Evolutionary conservation across 805 yeast genomes (phyloP), one percentile per base, ranked within the genome.

Genomic region (Myxozyma geophila): DNA sequence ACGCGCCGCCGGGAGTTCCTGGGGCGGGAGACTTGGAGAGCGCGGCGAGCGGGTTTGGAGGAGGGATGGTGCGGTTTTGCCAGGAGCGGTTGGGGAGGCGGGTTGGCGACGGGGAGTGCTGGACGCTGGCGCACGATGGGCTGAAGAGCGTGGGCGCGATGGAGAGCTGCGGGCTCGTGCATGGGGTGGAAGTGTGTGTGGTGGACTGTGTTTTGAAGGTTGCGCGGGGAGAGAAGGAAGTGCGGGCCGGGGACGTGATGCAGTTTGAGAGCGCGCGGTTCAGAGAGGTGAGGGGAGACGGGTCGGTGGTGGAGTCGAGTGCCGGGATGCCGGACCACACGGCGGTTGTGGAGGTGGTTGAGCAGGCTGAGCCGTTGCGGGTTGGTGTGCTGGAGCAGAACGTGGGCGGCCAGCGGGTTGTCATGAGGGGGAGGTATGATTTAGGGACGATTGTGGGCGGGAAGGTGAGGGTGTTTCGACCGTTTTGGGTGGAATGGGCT

Each of bases 1-100:
- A 74, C 58, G 78, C 80, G 3, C 82, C 83, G 19, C 84, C 84
- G 2, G 13, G n/a, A 12, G 19, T 15, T 41, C 77, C 77, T 33
- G 70, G 67, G 6, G 74, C 76, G 23, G 56, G 67, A 28, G 75
- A 75, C 50, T 69, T 77, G 12, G 64, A 62, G 21, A 70, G 65
- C 43, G 67, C 67, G 54, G 62, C 68, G 43, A 41, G 58, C n/a
- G 69, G 64, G 53, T 75, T 73, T 49, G 78, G 78, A 28, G 72
- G 72, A 15, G 49, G 37, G 7, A 74, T 75, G 9, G 80, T 77
- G 43, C 44, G 57, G 28, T 80, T 72, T 76, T 71, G 74, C 62
- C 81, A 69, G 68, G 66, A 67, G 41, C 72, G 70, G 54, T 52
- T 59, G n/a, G 78, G 75, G 10, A 68, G 54, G 15, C 74, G 70